Evolutionary conservation across 805 yeast genomes (phyloP), one percentile per base, ranked within the genome.

Genomic region (Yarrowia divulgata): DNA sequence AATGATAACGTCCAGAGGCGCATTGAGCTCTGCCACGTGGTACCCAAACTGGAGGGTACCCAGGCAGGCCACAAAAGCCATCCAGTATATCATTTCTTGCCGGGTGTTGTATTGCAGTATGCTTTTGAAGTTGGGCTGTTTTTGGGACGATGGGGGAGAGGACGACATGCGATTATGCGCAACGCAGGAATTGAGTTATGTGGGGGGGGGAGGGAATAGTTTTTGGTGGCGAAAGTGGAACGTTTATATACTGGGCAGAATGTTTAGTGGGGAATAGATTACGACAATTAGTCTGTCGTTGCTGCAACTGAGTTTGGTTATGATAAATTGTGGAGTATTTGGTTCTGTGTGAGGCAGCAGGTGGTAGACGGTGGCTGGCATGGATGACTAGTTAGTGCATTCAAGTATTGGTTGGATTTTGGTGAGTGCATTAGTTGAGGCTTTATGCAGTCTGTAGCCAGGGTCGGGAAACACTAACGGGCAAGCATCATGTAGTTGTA

Each of bases 1-100:
- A 12, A 90, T 84, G 60, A 92, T 81, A 40, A 86, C 85, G 14
- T 85, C 83, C 69, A 90, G 90, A 0, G 98, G 97, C 8, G 97
- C 97, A 79, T 94, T 94, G 76, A 94, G 83, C 77, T 93, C 98
- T 0, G 97, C 89, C 89, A 94, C 88, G 77, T 95, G 98, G 77
- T 90, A 92, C 0, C 99, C 99, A 77, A 89, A 95, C 77, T 93
- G 98, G 13, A 93, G 81, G 1, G 97, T 86, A 1, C 93, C 93
- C 32, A 92, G 75, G 73, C 96, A 90, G 7, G 88, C 87, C 13
- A 90, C 86, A 0, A 83, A 75, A 12, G 72, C 75, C 23, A 71
- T 70, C 68, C 68, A 63, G 68, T 48, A 63, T 23, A 63, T 63
- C 57, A 49, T 63, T 18, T 60, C 52, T 60, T 35, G 52, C 16